Percentiles rank a stretch among this genome's conserved stretches.
These are phyloP conservation scores for Colletotrichum somersetense DNA, from an alignment of 2,329 filamentous ascomycete species.

Conservation along the genomic window DNA sequence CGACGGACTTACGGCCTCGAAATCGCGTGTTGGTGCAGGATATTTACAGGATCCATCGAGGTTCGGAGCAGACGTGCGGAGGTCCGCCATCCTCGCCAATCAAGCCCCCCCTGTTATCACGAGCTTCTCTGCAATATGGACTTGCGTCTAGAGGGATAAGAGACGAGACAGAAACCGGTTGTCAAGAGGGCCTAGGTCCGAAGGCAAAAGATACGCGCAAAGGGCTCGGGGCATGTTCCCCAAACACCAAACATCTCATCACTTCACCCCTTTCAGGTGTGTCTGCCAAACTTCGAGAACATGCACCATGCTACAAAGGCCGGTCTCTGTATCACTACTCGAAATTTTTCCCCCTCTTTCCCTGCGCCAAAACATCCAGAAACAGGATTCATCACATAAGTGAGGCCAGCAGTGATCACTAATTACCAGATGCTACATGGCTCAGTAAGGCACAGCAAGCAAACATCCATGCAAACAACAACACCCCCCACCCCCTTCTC, in stretches of 20 bases:
- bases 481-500: neutral
- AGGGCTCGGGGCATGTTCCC: neutral
- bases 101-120: neutral
- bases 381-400: constrained; percentile 3
- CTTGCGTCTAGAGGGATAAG: neutral
- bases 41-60: neutral
- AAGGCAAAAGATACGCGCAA: neutral
- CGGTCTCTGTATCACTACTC: constrained; percentile 9
- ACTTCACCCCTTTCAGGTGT: neutral
- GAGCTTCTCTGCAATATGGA: constrained; percentile 12
- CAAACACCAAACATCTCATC: constrained; percentile 12
- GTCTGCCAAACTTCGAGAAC: constrained; percentile 10
- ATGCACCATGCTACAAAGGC: constrained; percentile 18
- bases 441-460: constrained; percentile 8
- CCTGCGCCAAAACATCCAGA: neutral
- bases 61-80: constrained; percentile 23
- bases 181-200: neutral
- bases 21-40: constrained; percentile 14
- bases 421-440: constrained; percentile 3
- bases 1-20: neutral
- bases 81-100: constrained; percentile 18
- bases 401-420: neutral
- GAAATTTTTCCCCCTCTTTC: neutral
- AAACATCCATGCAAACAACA: constrained; percentile 20
- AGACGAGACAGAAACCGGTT: neutral